These are phyloP conservation scores for Diaporthe sp. DNA, from an alignment of 2,329 filamentous ascomycete species.

Conservation along the genomic window DNA sequence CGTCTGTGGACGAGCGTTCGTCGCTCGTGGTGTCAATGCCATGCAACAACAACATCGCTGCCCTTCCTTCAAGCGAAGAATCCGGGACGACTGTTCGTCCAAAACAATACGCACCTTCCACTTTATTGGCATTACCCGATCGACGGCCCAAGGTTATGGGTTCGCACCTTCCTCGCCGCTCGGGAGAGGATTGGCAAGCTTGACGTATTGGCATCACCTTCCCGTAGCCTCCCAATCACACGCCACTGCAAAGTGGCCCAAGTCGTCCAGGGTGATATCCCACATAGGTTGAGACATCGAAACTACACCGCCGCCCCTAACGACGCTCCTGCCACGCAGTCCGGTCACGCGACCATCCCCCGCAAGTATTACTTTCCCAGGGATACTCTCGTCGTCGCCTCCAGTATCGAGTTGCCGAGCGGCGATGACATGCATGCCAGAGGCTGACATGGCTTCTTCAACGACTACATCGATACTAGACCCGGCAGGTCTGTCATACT, in stretches of 20 bases:
- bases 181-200: not conserved
- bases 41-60: not conserved
- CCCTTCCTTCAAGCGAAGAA: not conserved
- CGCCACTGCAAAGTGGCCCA: constrained; percentile 51
- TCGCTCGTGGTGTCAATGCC: not conserved
- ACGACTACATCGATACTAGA: constrained; percentile 41
- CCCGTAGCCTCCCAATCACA: constrained; percentile 52
- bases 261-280: constrained; percentile 49
- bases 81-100: not conserved
- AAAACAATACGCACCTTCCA: not conserved
- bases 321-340: constrained; percentile 44
- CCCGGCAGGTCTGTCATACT: constrained; percentile 36
- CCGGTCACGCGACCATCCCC: constrained; percentile 46
- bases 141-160: no score
- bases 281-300: constrained; percentile 52
- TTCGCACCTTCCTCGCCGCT: not conserved
- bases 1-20: not conserved
- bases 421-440: constrained; percentile 48
- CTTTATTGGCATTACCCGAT: not conserved
- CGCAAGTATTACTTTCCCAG: constrained; percentile 41
- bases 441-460: constrained; percentile 42
- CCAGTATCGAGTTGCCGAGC: constrained; percentile 33
- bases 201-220: not conserved
- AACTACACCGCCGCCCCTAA: constrained; percentile 47
- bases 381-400: constrained; percentile 7